Conservation (phyloP, 192 early-diverging fungal genomes). For the Rhizoclosmatium sp. region DNA sequence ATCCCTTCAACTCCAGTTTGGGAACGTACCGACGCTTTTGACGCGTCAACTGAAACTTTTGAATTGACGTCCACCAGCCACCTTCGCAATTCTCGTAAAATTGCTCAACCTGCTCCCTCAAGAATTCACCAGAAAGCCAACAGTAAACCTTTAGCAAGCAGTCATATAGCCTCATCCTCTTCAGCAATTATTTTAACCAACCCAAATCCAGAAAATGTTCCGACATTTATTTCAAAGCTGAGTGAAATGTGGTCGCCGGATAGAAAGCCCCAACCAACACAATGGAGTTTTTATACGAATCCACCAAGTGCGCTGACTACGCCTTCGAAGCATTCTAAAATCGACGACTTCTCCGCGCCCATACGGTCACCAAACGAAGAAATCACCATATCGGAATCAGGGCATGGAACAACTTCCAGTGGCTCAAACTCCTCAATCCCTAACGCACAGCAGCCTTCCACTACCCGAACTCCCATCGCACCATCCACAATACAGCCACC, state of each 20-base stretch:
- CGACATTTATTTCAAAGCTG: slow-evolving; percentile 29
- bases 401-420: not conserved
- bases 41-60: no score
- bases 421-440: not conserved
- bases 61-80: no score
- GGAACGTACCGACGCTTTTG: no score
- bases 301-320: slow-evolving; percentile 16
- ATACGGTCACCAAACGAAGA: no score
- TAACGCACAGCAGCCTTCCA: not conserved
- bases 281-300: slow-evolving; percentile 40
- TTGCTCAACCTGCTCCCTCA: no score
- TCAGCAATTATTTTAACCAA: not conserved
- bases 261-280: not conserved
- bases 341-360: no score
- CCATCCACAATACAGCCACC: not conserved
- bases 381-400: not conserved
- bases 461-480: not conserved
- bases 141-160: no score
- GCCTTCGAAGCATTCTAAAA: no score
- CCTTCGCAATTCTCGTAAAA: no score
- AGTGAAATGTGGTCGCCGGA: slow-evolving; percentile 38
- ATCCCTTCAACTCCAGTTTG: no score
- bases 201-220: not conserved
- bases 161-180: not conserved
- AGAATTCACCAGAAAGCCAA: no score